phyloP scores from a whole-genome alignment of 1,284 basidiomycete species.

The Tylopilus orsonianus region DNA sequence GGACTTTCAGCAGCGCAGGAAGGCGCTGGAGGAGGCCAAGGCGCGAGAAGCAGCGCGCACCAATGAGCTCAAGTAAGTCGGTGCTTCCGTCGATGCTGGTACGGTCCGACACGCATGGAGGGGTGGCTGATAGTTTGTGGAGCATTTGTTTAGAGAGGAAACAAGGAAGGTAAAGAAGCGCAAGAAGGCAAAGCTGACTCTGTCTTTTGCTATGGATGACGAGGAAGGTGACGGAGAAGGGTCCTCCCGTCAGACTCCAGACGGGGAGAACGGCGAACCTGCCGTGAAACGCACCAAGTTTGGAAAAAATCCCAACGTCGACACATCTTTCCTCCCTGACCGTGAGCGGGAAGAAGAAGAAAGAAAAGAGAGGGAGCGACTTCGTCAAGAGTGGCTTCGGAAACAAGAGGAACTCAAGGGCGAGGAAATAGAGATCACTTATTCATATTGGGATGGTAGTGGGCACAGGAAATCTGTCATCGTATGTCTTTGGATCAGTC shows the following conservation, averaged over 20 bases:
- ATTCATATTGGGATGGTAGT: slow-evolving; percentile 98
- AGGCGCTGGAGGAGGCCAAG: slow-evolving; percentile 91
- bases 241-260: slow-evolving; percentile 40
- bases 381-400: slow-evolving; percentile 88
- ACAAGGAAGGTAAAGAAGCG: slow-evolving; percentile 89
- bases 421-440: slow-evolving; percentile 90
- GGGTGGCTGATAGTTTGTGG: slow-evolving; percentile 69
- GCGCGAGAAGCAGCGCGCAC: slow-evolving; percentile 84
- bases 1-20: slow-evolving; percentile 88
- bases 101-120: slow-evolving; percentile 15
- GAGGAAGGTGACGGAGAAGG: slow-evolving; percentile 48
- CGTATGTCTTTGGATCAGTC: slow-evolving; percentile 49
- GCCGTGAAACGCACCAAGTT: slow-evolving; percentile 73
- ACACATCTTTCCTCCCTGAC: slow-evolving; percentile 98
- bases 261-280: slow-evolving; percentile 40
- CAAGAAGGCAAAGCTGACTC: slow-evolving; percentile 75
- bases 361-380: slow-evolving; percentile 81
- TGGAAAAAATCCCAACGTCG: slow-evolving; percentile 94
- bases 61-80: slow-evolving; percentile 78
- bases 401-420: slow-evolving; percentile 88
- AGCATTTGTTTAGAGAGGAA: slow-evolving; percentile 82
- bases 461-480: slow-evolving; percentile 92
- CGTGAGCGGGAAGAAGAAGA: slow-evolving; percentile 93
- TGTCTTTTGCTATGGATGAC: slow-evolving; percentile 90
- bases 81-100: slow-evolving; percentile 1